These are phyloP conservation scores for Ceratocystis colombiana DNA, from an alignment of 2,329 filamentous ascomycete genomes.

Conservation along the genomic window DNA sequence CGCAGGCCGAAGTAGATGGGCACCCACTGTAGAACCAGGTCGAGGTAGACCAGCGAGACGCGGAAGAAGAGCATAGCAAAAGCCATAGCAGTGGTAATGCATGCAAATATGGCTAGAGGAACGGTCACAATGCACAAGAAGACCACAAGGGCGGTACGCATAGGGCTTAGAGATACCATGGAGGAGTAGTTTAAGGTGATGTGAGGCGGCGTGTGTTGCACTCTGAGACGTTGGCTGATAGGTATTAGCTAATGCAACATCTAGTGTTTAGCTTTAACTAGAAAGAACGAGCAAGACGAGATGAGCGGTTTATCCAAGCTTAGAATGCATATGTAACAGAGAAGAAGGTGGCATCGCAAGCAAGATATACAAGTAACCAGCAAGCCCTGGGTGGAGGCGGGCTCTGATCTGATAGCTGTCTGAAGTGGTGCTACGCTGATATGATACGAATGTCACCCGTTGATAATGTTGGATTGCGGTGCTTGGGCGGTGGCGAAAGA, in stretches of 20 bases:
- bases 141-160: slow-evolving; percentile 50
- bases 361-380: not conserved
- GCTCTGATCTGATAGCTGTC: not conserved
- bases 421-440: not conserved
- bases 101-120: slow-evolving; percentile 53
- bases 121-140: slow-evolving; percentile 52
- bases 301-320: not conserved
- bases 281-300: not conserved
- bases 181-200: too few species aligned
- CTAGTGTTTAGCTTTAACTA: not conserved
- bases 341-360: not conserved
- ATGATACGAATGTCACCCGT: not conserved
- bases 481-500: not conserved
- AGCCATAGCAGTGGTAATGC: slow-evolving; percentile 52
- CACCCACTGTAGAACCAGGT: slow-evolving; percentile 49
- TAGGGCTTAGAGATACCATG: slow-evolving; percentile 39
- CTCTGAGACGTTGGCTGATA: not conserved
- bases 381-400: not conserved
- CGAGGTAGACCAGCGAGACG: slow-evolving; percentile 52
- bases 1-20: slow-evolving; percentile 37
- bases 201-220: not conserved
- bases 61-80: slow-evolving; percentile 52
- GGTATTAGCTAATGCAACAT: not conserved
- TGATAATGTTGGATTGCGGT: not conserved
- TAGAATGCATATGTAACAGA: not conserved